These are phyloP conservation scores for Ustilago crameri DNA, from an alignment of 1,284 basidiomycete genomes.

Conservation along the genomic window DNA sequence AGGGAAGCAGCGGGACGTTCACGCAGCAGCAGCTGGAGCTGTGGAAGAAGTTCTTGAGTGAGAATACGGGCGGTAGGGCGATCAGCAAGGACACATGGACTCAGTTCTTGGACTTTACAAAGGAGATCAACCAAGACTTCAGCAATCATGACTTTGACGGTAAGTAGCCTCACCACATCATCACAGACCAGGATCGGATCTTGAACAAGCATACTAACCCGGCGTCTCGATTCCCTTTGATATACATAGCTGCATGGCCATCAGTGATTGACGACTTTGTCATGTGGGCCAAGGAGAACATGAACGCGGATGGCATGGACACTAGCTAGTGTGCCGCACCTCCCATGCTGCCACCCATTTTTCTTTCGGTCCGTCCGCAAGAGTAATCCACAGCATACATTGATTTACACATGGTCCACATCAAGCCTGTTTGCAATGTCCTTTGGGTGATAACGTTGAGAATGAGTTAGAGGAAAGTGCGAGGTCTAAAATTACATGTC, in stretches of 20 bases:
- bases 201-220: too few relatives aligned
- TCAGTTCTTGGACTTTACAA: constrained; percentile 81
- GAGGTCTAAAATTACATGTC: constrained; percentile 29
- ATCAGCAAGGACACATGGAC: constrained; percentile 94
- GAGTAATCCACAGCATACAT: too few relatives aligned
- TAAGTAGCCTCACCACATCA: constrained; percentile 68
- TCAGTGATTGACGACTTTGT: constrained; percentile 89
- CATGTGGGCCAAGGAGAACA: constrained; percentile 55
- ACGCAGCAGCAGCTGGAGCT: constrained; percentile 76
- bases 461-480: too few relatives aligned
- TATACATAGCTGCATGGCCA: constrained; percentile 83
- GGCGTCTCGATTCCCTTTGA: too few relatives aligned
- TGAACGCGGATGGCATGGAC: constrained; percentile 53
- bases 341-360: too few relatives aligned
- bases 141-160: constrained; percentile 86
- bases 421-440: too few relatives aligned
- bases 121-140: constrained; percentile 82
- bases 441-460: too few relatives aligned
- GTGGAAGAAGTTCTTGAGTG: constrained; percentile 85
- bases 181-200: too few relatives aligned
- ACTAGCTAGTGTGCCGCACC: constrained; percentile 18
- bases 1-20: constrained; percentile 73
- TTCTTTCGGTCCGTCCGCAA: too few relatives aligned
- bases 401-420: too few relatives aligned
- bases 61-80: constrained; percentile 78